A percentile compares a stretch with the other conserved stretches of the same genome.
phyloP scores from a whole-genome alignment of 73 alveolate species.

The Paraurostyla sp. region DNA sequence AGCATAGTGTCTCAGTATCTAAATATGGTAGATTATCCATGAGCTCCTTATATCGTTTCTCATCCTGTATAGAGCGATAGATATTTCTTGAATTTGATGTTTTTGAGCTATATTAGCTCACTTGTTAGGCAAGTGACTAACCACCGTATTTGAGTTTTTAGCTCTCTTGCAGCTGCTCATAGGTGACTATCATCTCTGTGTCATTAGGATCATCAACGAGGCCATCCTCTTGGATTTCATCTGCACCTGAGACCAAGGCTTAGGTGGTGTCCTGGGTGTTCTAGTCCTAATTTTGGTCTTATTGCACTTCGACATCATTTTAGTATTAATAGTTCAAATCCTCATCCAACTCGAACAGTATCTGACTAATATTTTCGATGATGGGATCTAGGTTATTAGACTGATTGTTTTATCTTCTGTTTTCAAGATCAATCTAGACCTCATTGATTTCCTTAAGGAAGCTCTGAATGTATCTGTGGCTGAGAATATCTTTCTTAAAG shows the following conservation, averaged over 20 bases:
- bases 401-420: slow-evolving; percentile 10
- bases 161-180: slow-evolving; percentile 21
- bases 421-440: not conserved
- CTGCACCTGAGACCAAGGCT: not conserved
- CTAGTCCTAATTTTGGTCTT: not conserved
- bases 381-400: slow-evolving; percentile 30
- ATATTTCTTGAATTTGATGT: not conserved
- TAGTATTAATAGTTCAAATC: slow-evolving; percentile 24
- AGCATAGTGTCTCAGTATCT: slow-evolving; percentile 37
- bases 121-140: slow-evolving; percentile 27
- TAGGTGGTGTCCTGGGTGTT: not conserved
- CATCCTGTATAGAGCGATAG: not conserved
- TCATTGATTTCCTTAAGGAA: slow-evolving; percentile 35
- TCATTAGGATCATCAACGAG: not conserved
- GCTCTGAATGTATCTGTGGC: slow-evolving; percentile 24
- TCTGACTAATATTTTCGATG: slow-evolving; percentile 3
- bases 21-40: slow-evolving; percentile 25
- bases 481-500: slow-evolving; percentile 30
- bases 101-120: not conserved
- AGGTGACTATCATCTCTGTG: slow-evolving; percentile 9
- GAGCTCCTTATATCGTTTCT: slow-evolving; percentile 11
- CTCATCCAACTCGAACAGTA: slow-evolving; percentile 33
- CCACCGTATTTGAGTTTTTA: slow-evolving; percentile 29
- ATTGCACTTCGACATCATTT: not conserved
- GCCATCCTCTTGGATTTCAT: not conserved